A percentile compares a stretch with the other conserved stretches of the same genome.
Evolutionary conservation across 1,284 basidiomycete species (phyloP).

Genomic region (Mycena sp.): DNA sequence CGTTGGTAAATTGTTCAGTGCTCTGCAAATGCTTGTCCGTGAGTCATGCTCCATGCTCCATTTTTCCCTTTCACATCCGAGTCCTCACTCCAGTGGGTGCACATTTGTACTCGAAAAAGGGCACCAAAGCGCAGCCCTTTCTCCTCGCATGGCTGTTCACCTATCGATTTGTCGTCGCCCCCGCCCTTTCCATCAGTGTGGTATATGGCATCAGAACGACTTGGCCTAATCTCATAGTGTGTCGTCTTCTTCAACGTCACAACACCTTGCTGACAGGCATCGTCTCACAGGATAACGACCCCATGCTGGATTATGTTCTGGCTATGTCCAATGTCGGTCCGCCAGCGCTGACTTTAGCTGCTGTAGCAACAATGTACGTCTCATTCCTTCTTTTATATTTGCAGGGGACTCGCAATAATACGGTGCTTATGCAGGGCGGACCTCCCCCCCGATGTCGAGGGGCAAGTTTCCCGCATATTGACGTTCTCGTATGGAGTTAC

Average conservation of each 20-base stretch:
- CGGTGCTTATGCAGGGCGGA: conserved; percentile 19
- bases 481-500: conserved; percentile 17
- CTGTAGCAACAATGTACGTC: conserved; percentile 24
- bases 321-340: conserved; percentile 25
- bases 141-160: conserved; percentile 28
- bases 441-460: conserved; percentile 17
- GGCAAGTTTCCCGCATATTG: conserved; percentile 26
- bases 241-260: neutral
- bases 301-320: conserved; percentile 27
- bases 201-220: conserved; percentile 20
- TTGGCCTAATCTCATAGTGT: conserved; percentile 25
- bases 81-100: conserved; percentile 18
- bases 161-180: conserved; percentile 26
- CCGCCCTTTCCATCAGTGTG: conserved; percentile 25
- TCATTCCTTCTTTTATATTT: neutral
- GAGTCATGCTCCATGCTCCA: neutral
- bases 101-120: conserved; percentile 28
- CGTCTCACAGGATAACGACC: conserved; percentile 22
- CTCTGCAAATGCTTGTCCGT: conserved; percentile 29
- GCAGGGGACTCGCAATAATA: neutral
- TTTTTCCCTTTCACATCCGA: neutral
- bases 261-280: neutral
- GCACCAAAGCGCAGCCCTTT: conserved; percentile 4
- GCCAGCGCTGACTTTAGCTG: conserved; percentile 23
- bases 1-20: conserved; percentile 29